phyloP scores from a whole-genome alignment of 2,329 filamentous ascomycete genomes.

The Penicillium sp. region DNA sequence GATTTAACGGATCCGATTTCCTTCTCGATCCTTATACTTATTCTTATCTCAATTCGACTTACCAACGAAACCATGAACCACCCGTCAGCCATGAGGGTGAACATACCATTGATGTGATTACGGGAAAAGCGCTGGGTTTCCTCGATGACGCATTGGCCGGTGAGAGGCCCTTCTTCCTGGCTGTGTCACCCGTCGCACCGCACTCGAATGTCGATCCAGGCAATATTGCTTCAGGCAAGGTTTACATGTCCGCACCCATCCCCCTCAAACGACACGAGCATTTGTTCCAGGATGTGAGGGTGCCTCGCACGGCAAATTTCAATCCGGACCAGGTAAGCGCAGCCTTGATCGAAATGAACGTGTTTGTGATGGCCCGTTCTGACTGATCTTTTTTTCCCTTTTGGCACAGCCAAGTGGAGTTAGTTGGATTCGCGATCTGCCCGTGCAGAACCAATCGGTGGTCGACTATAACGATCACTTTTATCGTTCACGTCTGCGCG shows the following conservation, averaged over 20 bases:
- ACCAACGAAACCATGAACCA: conserved; percentile 59
- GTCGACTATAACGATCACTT: conserved; percentile 56
- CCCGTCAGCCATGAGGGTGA: conserved; percentile 57
- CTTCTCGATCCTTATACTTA: conserved; percentile 57
- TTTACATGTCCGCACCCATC: conserved; percentile 52
- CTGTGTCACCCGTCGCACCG: conserved; percentile 65
- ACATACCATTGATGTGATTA: conserved; percentile 61
- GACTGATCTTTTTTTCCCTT: neutral
- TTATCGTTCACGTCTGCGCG: conserved; percentile 51
- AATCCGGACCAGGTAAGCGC: conserved; percentile 59
- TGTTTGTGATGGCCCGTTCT: neutral
- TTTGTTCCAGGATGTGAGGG: conserved; percentile 59
- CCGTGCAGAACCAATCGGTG: conserved; percentile 47
- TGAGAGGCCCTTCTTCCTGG: conserved; percentile 65
- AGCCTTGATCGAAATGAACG: neutral
- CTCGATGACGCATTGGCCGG: conserved; percentile 59
- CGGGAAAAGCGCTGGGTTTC: conserved; percentile 59
- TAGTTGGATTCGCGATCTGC: conserved; percentile 48
- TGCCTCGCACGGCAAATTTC: conserved; percentile 65
- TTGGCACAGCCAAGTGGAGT: conserved; percentile 41
- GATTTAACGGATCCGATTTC: conserved; percentile 46
- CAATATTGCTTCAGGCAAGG: conserved; percentile 23
- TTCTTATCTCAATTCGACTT: conserved; percentile 65
- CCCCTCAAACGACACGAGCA: conserved; percentile 61
- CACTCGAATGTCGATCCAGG: conserved; percentile 58